These are phyloP conservation scores for Eurotiales sp. DNA, from an alignment of 2,329 filamentous ascomycete genomes.

Conservation along the genomic window DNA sequence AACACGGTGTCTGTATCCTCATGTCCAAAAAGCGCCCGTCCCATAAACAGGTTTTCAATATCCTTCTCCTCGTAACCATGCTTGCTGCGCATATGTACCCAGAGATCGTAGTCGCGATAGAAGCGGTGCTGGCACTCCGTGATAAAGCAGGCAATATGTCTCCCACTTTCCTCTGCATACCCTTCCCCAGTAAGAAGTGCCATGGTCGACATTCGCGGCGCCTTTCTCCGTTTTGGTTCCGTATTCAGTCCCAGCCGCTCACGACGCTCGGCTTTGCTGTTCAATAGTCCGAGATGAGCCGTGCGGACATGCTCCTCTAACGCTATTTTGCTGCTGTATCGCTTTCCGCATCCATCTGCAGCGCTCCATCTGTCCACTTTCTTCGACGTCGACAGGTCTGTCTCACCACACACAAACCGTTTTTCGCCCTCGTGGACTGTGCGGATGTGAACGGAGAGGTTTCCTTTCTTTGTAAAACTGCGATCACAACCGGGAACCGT, in stretches of 20 bases:
- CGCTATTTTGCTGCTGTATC: conserved; percentile 71
- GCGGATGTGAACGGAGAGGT: conserved; percentile 74
- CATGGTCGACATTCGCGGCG: conserved; percentile 32
- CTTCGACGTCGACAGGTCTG: conserved; percentile 55
- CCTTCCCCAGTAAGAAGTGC: conserved; percentile 54
- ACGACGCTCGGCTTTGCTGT: conserved; percentile 38
- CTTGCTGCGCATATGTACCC: conserved; percentile 51
- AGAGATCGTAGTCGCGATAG: conserved; percentile 55
- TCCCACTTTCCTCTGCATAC: conserved; percentile 49
- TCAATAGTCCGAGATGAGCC: conserved; percentile 65
- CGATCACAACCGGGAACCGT: conserved; percentile 66
- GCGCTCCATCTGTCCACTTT: conserved; percentile 61
- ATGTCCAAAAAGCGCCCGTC: conserved; percentile 32
- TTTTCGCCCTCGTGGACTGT: conserved; percentile 69
- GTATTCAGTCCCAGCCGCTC: conserved; percentile 27
- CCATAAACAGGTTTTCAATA: conserved; percentile 38
- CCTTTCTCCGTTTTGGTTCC: conserved; percentile 21
- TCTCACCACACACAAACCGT: conserved; percentile 73
- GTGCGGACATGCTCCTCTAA: conserved; percentile 83
- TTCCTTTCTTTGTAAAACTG: conserved; percentile 77
- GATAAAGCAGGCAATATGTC: conserved; percentile 51
- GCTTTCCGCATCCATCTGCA: conserved; percentile 66
- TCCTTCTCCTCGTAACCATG: conserved; percentile 38
- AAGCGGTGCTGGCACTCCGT: conserved; percentile 53
- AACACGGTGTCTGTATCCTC: conserved; percentile 22